Evolutionary conservation across 2,329 filamentous ascomycete species (phyloP), one percentile per base, ranked within the genome.

Genomic region (Fusarium bactridioides): DNA sequence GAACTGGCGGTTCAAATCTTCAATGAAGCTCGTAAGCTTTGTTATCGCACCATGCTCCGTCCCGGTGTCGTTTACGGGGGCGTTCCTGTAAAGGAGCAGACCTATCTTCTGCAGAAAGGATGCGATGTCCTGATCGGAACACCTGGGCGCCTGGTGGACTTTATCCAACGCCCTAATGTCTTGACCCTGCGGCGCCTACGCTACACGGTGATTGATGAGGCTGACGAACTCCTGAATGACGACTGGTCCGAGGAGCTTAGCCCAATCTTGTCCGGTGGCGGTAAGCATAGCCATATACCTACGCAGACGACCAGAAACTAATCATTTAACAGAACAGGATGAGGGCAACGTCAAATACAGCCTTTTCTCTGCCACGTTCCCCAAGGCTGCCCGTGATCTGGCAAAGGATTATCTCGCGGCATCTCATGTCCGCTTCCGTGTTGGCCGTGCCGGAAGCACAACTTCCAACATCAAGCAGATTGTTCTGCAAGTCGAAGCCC

Each of bases 311-410:
- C 45, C 56, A 43, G 29, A 53, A 35, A 67, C 77, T 83, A 72
- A 82, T 40, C 66, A 45, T 63, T 85, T 84, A 13, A 43, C 33
- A 97, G 87, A 90, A 81, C 84, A 97, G 74, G 90, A 97, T 69
- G 90, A 93, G 63, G 94, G 87, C 6, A 88, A 88, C 69, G 83
- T 91, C 75, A 88, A 86, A 62, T 91, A 90, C 80, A 87, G 97
- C 82, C 92, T 99, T 84, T 98, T 98, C 81, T 97, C 94, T 0
- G 96, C 96, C 2, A 98, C 96, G 0, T 98, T 99, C 82, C 94
- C 95, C 44, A 94, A 93, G 83, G 85, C 84, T 1, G 90, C 93
- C 71, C 93, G 94, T 35, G 86, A 92, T 29, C 83, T 98, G 19
- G 95, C 95, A 16, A 90, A 89, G 65, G 86, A 92, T 33, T 93